These are phyloP conservation scores for Colletotrichum echinochloae DNA, from an alignment of 2,329 filamentous ascomycete genomes.

Conservation along the genomic window DNA sequence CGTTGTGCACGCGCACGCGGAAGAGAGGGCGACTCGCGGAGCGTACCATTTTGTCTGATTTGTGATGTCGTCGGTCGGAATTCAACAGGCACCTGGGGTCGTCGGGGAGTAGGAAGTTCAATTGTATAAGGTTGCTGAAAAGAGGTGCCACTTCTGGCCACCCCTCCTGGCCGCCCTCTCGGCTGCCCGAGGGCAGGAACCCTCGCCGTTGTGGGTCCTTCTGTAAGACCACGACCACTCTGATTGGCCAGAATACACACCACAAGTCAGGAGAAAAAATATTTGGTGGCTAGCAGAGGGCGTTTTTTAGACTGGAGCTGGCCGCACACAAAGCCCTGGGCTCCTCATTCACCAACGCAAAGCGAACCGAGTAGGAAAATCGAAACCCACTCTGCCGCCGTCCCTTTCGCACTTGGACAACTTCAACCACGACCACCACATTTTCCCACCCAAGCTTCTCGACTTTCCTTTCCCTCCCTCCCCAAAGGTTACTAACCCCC, in stretches of 20 bases:
- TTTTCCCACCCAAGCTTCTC: constrained; percentile 39
- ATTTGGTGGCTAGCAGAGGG: constrained; percentile 44
- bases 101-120: constrained; percentile 35
- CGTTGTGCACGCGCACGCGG: constrained; percentile 7
- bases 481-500: constrained; percentile 37
- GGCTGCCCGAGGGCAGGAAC: constrained; percentile 54
- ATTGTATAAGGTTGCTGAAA: constrained; percentile 24
- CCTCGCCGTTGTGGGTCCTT: constrained; percentile 50
- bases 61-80: constrained; percentile 40
- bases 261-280: constrained; percentile 49
- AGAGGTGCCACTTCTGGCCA: constrained; percentile 33
- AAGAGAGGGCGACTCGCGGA: neutral
- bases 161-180: constrained; percentile 34
- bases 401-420: constrained; percentile 37
- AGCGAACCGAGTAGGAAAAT: constrained; percentile 33
- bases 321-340: constrained; percentile 19
- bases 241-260: constrained; percentile 54
- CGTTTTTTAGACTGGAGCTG: neutral
- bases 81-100: constrained; percentile 36
- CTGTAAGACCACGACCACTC: constrained; percentile 43
- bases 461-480: constrained; percentile 33
- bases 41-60: constrained; percentile 42
- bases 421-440: constrained; percentile 42
- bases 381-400: constrained; percentile 35
- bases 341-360: constrained; percentile 15